Conservation (phyloP, 768 basidiomycete species). For the Phaeotremella skinneri region DNA sequence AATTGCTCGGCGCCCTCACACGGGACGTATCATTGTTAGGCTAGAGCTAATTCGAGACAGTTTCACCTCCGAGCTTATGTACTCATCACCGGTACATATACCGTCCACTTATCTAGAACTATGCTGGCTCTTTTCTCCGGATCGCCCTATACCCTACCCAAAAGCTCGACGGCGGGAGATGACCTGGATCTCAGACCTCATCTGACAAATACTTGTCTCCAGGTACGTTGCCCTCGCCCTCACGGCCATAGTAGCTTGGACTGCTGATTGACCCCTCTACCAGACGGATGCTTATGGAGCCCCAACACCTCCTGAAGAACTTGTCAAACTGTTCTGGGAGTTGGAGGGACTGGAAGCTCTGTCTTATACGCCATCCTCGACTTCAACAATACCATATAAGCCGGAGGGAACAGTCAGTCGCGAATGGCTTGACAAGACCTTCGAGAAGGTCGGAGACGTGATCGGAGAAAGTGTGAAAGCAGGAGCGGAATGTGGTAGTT, state of each 20-base stretch:
- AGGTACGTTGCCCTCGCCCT: constrained; percentile 49
- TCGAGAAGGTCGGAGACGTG: constrained; percentile 63
- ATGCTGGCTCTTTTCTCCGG: constrained; percentile 86
- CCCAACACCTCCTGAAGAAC: constrained; percentile 54
- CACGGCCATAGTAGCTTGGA: too few species aligned
- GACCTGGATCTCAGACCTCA: constrained; percentile 64
- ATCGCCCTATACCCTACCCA: constrained; percentile 63
- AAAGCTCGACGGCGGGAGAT: constrained; percentile 33
- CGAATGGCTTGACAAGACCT: constrained; percentile 58
- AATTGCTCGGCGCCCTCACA: constrained; percentile 10
- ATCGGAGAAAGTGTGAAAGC: constrained; percentile 82
- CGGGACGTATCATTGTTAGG: background rate
- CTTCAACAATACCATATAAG: constrained; percentile 20
- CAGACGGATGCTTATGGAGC: constrained; percentile 59
- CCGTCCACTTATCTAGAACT: constrained; percentile 74
- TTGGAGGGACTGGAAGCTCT: constrained; percentile 58
- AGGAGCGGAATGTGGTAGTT: constrained; percentile 68
- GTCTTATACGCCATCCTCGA: constrained; percentile 49
- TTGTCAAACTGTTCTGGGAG: constrained; percentile 76
- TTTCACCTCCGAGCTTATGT: constrained; percentile 90
- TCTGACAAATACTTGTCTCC: constrained; percentile 89
- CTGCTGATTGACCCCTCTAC: constrained; percentile 3
- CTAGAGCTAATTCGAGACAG: constrained; percentile 53
- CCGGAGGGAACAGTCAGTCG: constrained; percentile 40
- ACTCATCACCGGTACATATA: constrained; percentile 63